phyloP scores from a whole-genome alignment of 202 grass and related monocot genomes.

The Dendrocalamus latiflorus region DNA sequence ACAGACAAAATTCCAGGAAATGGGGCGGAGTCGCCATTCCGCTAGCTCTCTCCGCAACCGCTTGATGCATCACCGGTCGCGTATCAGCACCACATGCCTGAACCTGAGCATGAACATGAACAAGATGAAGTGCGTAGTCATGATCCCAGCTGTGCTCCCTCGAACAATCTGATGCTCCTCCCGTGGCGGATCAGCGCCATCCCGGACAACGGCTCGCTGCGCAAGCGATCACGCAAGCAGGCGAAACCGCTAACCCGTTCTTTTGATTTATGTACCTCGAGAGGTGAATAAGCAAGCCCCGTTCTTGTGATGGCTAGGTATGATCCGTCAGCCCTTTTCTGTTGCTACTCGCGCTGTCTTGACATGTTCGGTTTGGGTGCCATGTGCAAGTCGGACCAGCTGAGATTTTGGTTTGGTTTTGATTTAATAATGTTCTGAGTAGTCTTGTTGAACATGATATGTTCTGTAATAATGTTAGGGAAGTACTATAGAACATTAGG shows the following conservation, averaged over 20 bases:
- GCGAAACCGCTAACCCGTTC: too few relatives aligned
- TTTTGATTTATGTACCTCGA: too few relatives aligned
- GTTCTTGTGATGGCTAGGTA: not conserved
- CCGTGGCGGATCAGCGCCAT: too few relatives aligned
- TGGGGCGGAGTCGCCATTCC: not conserved
- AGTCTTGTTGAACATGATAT: not conserved
- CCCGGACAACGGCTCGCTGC: not conserved
- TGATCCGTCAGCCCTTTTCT: not conserved
- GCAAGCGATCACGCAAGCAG: conserved; percentile 1
- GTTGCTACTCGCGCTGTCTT: not conserved
- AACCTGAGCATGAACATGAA: not conserved
- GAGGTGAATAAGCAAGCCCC: too few relatives aligned
- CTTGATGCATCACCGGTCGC: not conserved
- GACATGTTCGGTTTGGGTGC: not conserved
- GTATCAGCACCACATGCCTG: not conserved
- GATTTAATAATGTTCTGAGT: not conserved
- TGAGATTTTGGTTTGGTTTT: not conserved
- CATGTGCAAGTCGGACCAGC: not conserved
- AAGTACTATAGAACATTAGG: too few relatives aligned
- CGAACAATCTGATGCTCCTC: not conserved
- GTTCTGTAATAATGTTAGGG: not conserved
- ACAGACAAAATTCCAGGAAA: not conserved
- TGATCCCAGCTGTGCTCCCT: not conserved
- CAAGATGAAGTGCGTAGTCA: not conserved
- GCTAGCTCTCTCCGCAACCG: not conserved